Evolutionary conservation across 108 stramenopile genomes (phyloP), one percentile per base, ranked within the genome.

Genomic region (Nitzschia inconspicua): DNA sequence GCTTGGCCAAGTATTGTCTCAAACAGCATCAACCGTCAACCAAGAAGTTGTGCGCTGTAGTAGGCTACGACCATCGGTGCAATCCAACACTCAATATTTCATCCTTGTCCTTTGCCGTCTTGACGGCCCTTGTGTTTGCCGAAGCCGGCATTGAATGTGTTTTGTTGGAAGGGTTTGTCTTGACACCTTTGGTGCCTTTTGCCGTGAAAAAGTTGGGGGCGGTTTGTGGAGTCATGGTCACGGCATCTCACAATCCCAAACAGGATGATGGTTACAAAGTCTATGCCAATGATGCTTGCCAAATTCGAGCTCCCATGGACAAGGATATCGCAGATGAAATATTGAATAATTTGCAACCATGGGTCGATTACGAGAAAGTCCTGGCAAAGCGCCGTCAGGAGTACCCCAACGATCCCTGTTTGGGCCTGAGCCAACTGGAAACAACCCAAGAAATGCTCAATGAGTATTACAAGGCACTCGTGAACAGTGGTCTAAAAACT

Each of bases 221-320:
- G 0, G 60, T 77, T n/a, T 86, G 85, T 27, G 98, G 98, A 11
- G 80, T 97, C 37, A 99, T 99, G 98, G 89, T 97, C 3, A 99
- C 98, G 3, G 96, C 96, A 0, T 91, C 88, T n/a, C 98, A 99
- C 79, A 99, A 99, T 79, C 98, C 98, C 0, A 95, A 93, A 53
- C 67, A 77, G 24, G 98, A 99, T 72, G 71, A 91, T 71, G 98
- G 98, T 4, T 97, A 94, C 78, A 99, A 99, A 67, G 91, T 99
- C 0, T 99, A 97, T 78, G 96, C 96, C 86, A 77, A 48, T 2
- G 87, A 98, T 73, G 98, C 84, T 8, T 89, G 91, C 67, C 98
- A 99, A 69, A 96, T 99, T 28, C 88, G 93, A 49, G 67, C 95
- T 35, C 97, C 98, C 1, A 67, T 91, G 40, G 98, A 99, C 63